A percentile compares a stretch with the other conserved stretches of the same genome.
These are phyloP conservation scores for Aspergillus sparsus DNA, from an alignment of 495 filamentous ascomycete genomes.

Conservation along the genomic window DNA sequence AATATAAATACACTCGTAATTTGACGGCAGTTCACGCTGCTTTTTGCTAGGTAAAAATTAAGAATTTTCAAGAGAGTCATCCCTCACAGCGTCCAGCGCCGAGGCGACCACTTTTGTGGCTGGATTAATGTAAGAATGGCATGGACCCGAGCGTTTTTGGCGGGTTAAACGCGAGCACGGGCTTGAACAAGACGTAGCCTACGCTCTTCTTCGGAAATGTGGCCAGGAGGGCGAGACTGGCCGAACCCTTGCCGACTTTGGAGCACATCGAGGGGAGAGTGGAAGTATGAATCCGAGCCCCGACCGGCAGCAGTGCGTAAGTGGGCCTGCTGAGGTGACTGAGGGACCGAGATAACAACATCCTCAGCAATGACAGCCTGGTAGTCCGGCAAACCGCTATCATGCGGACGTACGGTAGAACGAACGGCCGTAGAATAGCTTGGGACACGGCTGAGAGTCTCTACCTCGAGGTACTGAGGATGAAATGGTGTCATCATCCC, in stretches of 20 bases:
- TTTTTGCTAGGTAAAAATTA: conserved; percentile 12
- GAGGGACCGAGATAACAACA: conserved; percentile 30
- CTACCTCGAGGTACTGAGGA: conserved; percentile 62
- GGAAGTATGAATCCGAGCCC: conserved; percentile 13
- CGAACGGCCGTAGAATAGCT: conserved; percentile 78
- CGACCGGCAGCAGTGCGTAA: conserved; percentile 39
- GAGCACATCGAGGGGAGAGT: conserved; percentile 35
- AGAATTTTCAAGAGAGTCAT: conserved; percentile 16
- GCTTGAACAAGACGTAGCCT: conserved; percentile 45
- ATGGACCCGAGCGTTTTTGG: background rate
- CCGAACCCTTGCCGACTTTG: conserved; percentile 35
- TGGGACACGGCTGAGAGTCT: conserved; percentile 70
- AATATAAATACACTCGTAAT: conserved; percentile 13
- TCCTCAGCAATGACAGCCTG: conserved; percentile 45
- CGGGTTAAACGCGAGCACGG: conserved; percentile 28
- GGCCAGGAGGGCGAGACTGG: conserved; percentile 27
- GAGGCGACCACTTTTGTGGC: conserved; percentile 1
- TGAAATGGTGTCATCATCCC: conserved; percentile 62
- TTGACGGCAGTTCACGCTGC: background rate
- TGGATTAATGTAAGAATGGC: background rate
- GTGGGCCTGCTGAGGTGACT: conserved; percentile 48
- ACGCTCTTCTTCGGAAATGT: conserved; percentile 42
- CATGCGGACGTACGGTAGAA: conserved; percentile 53
- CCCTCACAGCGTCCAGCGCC: conserved; percentile 25
- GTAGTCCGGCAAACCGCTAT: conserved; percentile 54